A percentile compares a stretch with the other conserved stretches of the same genome.
Conservation (phyloP, 2,329 filamentous ascomycete genomes). For the Fusarium buharicum region DNA sequence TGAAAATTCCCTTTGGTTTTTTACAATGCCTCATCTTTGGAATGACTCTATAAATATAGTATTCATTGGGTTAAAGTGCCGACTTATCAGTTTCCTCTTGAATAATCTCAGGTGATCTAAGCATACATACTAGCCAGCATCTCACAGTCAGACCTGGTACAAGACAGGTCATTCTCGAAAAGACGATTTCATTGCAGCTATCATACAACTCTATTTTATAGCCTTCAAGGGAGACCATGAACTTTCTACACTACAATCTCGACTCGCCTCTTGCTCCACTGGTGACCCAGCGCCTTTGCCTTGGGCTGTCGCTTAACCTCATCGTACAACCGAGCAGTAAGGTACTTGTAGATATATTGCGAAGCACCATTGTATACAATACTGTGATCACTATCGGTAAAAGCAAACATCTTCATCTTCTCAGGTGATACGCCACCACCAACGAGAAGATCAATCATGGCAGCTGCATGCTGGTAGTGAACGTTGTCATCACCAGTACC, state of each 20-base stretch:
- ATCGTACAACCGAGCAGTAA: slow-evolving; percentile 68
- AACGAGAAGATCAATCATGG: slow-evolving; percentile 70
- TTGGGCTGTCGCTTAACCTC: slow-evolving; percentile 67
- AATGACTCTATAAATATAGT: no score
- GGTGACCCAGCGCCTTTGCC: slow-evolving; percentile 45
- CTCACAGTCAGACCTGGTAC: no score
- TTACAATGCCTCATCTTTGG: no score
- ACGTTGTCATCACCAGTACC: slow-evolving; percentile 78
- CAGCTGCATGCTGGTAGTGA: slow-evolving; percentile 74
- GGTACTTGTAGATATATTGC: slow-evolving; percentile 69
- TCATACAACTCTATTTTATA: no score
- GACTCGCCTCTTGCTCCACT: slow-evolving; percentile 48
- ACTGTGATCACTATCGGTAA: slow-evolving; percentile 72
- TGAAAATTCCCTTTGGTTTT: no score
- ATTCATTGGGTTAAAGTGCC: no score
- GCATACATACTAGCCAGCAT: no score
- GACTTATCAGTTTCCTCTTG: no score
- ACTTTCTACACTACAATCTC: background rate
- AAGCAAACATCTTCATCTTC: slow-evolving; percentile 71
- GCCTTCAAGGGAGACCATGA: no score
- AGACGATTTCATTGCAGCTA: no score
- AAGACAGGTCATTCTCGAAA: no score
- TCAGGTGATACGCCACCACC: slow-evolving; percentile 66
- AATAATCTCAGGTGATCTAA: no score
- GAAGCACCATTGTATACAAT: slow-evolving; percentile 68